Conservation (phyloP, 805 yeast species). For the Yarrowia hollandica region DNA sequence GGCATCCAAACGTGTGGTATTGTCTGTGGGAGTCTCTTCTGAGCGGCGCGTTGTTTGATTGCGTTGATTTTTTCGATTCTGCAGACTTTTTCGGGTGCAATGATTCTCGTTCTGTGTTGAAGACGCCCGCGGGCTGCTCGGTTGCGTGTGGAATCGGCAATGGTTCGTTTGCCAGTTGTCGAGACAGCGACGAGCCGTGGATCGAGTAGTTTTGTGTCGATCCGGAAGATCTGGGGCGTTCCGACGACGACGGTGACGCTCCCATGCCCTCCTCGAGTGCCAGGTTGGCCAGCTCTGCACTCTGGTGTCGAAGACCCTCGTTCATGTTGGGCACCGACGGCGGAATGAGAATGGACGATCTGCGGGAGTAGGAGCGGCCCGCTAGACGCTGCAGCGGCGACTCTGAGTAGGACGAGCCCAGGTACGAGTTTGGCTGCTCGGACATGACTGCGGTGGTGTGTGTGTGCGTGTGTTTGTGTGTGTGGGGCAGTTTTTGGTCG, state of each 20-base stretch:
- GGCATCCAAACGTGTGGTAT: conserved; percentile 24
- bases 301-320: conserved; percentile 24
- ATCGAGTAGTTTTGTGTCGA: conserved; percentile 1
- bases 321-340: conserved; percentile 22
- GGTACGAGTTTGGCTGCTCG: conserved; percentile 12
- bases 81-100: not conserved
- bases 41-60: not conserved
- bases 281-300: conserved; percentile 12
- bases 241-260: not conserved
- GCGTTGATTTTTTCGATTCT: not conserved
- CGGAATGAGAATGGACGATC: conserved; percentile 10
- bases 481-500: too few relatives aligned
- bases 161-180: conserved; percentile 18
- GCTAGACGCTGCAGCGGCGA: conserved; percentile 26
- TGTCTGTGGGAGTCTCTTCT: conserved; percentile 12
- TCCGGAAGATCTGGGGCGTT: not conserved
- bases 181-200: conserved; percentile 4
- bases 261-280: conserved; percentile 26
- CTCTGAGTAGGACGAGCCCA: conserved; percentile 27
- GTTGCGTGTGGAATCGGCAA: conserved; percentile 5
- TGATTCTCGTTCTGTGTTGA: not conserved
- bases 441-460: not conserved
- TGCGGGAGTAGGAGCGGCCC: conserved; percentile 22
- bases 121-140: not conserved
- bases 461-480: not conserved